Percentiles rank a stretch among this genome's conserved stretches.
Conservation (phyloP, 2,329 filamentous ascomycete genomes). For the Neopestalotiopsis sp. region DNA sequence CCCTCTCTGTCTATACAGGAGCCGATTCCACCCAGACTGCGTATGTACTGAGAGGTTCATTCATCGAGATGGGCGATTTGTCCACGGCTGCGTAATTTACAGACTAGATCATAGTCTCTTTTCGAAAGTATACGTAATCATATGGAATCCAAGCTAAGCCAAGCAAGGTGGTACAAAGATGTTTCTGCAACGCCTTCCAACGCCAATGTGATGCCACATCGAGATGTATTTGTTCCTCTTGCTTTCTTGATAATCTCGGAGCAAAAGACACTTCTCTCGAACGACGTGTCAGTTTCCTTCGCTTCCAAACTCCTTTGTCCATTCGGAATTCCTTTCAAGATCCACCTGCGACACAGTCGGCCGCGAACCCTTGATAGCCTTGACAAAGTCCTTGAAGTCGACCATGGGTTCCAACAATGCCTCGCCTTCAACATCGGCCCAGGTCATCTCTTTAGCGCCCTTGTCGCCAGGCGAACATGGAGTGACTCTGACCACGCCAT, state of each 20-base stretch:
- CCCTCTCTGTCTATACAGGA: no score
- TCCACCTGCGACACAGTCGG: conserved; percentile 92
- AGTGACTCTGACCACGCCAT: conserved; percentile 72
- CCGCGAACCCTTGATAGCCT: conserved; percentile 84
- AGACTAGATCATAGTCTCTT: background rate
- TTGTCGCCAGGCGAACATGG: conserved; percentile 92
- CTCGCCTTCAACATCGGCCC: conserved; percentile 85
- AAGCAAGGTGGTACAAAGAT: background rate
- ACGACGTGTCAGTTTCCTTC: conserved; percentile 66
- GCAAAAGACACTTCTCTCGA: background rate
- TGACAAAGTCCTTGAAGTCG: conserved; percentile 88
- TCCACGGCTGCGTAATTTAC: no score
- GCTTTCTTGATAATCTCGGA: background rate
- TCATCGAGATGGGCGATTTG: no score
- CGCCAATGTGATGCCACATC: conserved; percentile 15
- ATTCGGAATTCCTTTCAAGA: conserved; percentile 82
- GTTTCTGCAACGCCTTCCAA: conserved; percentile 10
- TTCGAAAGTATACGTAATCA: background rate
- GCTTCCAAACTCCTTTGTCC: conserved; percentile 95
- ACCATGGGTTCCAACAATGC: conserved; percentile 86
- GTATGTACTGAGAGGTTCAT: no score
- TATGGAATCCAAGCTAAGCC: background rate
- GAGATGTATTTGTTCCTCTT: conserved; percentile 66
- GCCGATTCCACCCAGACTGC: no score
- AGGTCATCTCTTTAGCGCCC: conserved; percentile 90